Base-by-base conservation (phyloP, 352 stramenopile species). In the Pilasporangium apinafurcum region DNA sequence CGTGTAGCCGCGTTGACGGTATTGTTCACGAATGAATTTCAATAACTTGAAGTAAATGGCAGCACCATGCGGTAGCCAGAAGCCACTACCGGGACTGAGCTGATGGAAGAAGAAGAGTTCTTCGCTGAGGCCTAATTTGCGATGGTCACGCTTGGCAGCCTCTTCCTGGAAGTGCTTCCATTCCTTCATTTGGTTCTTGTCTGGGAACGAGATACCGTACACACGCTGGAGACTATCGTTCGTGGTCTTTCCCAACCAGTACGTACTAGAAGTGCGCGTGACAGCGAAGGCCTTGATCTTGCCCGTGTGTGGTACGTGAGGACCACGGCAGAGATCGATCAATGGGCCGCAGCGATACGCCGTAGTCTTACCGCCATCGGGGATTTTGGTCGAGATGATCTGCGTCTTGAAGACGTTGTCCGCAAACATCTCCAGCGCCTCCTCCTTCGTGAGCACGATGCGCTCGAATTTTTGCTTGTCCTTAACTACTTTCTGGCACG, bases 361-460 rank as follows among this genome's bases (percentile, higher is more conserved):
- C 12, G 96, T 99, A 25, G 96, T 99, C 53, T 95, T 92, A 31
- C 77, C 86, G 44, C 94, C 95, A 57, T 99, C 96, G 6, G 95
- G 84, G 41, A 99, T 95, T 78, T 99, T 98, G 39, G 83, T 98
- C 22, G 56, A 76, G 53, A 99, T 98, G 65, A 99, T 85, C 62
- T 96, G 76, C 54, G 81, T 82, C 81, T 99, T 99, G 76, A 99
- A 99, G 7, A 96, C 92, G 62, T 99, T 99, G 65, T 99, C 92
- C 2, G 80, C 76, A 76, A 99, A 99, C 65, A 99, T 87, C 58
- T 99, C 89, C 27, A 99, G 76, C 6, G 95, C 96, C 63, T 99
- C 93, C 26, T 97, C 95, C 69, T 99, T 99, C 25, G 95, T 98
- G 32, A 99, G 70, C 44, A 99, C 92, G 51, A 99, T 84, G 32